Conservation (phyloP, 768 basidiomycete genomes). For the Termitomyces sp. region DNA sequence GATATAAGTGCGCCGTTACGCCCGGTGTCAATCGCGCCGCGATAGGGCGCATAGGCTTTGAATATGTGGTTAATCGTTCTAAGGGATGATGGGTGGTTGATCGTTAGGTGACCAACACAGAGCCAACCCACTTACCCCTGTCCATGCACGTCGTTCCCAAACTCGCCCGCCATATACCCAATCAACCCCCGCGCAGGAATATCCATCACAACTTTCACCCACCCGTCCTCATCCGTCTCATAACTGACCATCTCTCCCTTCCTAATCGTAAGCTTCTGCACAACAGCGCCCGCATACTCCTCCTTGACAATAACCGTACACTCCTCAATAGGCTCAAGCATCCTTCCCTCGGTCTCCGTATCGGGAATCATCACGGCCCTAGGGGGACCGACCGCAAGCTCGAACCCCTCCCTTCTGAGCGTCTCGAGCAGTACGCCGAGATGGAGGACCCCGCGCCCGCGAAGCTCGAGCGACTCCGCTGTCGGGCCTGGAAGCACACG, state of each 20-base stretch:
- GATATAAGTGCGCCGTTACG: slow-evolving; percentile 43
- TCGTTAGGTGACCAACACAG: no score
- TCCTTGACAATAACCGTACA: slow-evolving; percentile 40
- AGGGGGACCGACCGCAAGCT: slow-evolving; percentile 40
- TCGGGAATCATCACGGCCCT: slow-evolving; percentile 44
- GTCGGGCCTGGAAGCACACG: slow-evolving; percentile 43
- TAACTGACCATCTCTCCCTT: slow-evolving; percentile 44
- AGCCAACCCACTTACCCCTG: slow-evolving; percentile 28
- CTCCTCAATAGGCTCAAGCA: slow-evolving; percentile 43
- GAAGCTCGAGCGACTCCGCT: slow-evolving; percentile 42
- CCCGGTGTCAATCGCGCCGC: slow-evolving; percentile 39
- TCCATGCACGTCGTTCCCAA: slow-evolving; percentile 45
- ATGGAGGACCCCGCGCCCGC: slow-evolving; percentile 43
- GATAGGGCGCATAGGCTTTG: slow-evolving; percentile 40
- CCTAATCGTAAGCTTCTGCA: slow-evolving; percentile 46
- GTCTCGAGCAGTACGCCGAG: slow-evolving; percentile 47
- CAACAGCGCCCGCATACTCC: slow-evolving; percentile 39
- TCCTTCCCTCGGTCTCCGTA: slow-evolving; percentile 27
- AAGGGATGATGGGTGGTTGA: no score
- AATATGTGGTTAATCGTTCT: slow-evolving; percentile 48
- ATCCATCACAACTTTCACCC: slow-evolving; percentile 41
- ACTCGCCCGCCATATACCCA: slow-evolving; percentile 48
- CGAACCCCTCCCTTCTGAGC: slow-evolving; percentile 43
- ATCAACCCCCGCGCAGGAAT: slow-evolving; percentile 43
- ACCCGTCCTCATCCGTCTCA: slow-evolving; percentile 40